Conservation (phyloP, 148 eudicot species). For the Rhododendron henanense region DNA sequence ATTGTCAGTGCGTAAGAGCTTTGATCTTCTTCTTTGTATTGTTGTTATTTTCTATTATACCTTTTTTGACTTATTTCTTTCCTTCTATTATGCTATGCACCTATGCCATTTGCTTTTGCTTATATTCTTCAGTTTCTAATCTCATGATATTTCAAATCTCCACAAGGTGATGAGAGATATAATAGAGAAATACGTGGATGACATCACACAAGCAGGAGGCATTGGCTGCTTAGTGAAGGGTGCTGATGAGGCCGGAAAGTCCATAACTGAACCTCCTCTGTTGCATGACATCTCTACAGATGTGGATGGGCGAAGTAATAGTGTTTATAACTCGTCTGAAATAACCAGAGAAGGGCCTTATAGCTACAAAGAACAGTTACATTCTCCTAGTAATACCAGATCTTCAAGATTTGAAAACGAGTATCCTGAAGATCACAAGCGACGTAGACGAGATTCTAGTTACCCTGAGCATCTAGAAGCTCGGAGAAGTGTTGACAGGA, state of each 20-base stretch:
- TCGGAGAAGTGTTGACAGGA: slow-evolving; percentile 24
- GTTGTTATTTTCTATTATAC: not conserved
- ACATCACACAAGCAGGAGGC: slow-evolving; percentile 68
- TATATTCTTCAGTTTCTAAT: not conserved
- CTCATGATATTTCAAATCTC: not conserved
- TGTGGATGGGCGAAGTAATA: slow-evolving; percentile 15
- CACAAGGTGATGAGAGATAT: slow-evolving; percentile 80
- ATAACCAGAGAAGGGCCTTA: slow-evolving; percentile 19
- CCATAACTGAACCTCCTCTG: slow-evolving; percentile 29
- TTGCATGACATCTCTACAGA: slow-evolving; percentile 20
- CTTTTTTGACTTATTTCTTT: not conserved
- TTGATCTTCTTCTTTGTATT: not conserved
- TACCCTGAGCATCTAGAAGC: slow-evolving; percentile 25
- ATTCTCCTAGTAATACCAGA: slow-evolving; percentile 20
- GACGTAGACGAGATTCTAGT: slow-evolving; percentile 21
- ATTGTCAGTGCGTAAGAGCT: not conserved
- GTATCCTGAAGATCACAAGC: slow-evolving; percentile 22
- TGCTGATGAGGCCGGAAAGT: slow-evolving; percentile 28
- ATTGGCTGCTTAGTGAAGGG: slow-evolving; percentile 41
- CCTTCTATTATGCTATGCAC: not conserved
- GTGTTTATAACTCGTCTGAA: slow-evolving; percentile 14
- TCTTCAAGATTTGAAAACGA: slow-evolving; percentile 15
- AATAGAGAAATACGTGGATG: slow-evolving; percentile 83
- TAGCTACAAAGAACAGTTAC: slow-evolving; percentile 23
- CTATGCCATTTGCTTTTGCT: not conserved